Evolutionary conservation across 2,329 filamentous ascomycete genomes (phyloP), one percentile per base, ranked within the genome.

Genomic region (Penicillium freii): DNA sequence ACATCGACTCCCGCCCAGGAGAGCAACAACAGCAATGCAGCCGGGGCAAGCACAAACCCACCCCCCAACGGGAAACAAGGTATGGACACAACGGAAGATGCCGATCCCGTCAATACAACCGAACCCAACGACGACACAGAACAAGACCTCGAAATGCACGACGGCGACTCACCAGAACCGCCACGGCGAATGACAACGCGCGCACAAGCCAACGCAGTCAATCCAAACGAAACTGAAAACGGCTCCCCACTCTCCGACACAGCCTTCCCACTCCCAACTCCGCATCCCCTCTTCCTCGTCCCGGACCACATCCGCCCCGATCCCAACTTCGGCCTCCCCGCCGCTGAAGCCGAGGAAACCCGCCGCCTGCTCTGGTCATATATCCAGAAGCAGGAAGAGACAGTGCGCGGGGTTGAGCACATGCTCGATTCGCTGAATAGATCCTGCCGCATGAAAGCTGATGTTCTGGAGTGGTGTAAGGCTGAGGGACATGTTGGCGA

Each of bases 321-420:
- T 64, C 75, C 78, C 46, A 81, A 84, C 60, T 80, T 83, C 54
- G 84, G 83, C 3, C 77, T 87, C 0, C 83, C 84, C 0, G 71
- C 79, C 2, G 71, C 76, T 44, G 85, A 87, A 74, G 84, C 85
- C 4, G 83, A 87, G 65, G 84, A 87, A 29, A 86, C 84, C 0
- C 82, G 84, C 36, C 80, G 82, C 50, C 71, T 86, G 21, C 76
- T 88, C 6, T 80, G 83, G 71, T 79, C 83, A 3, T 87, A 86
- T 65, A 82, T 87, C 6, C 84, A 87, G 65, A 87, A 87, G 65
- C 84, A 87, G 67, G 84, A 87, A 65, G 85, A 87, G 66, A 82
- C 85, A 4, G 81, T 86, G 4, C 79, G 84, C 1, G 79, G 82
- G 6, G 81, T 83, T 10, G 77, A 82, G 42, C 77, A 80, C 38